Percentiles rank a stretch among this genome's conserved stretches.
These are phyloP conservation scores for Xylariales sp. DNA, from an alignment of 2,329 filamentous ascomycete genomes.

Conservation along the genomic window DNA sequence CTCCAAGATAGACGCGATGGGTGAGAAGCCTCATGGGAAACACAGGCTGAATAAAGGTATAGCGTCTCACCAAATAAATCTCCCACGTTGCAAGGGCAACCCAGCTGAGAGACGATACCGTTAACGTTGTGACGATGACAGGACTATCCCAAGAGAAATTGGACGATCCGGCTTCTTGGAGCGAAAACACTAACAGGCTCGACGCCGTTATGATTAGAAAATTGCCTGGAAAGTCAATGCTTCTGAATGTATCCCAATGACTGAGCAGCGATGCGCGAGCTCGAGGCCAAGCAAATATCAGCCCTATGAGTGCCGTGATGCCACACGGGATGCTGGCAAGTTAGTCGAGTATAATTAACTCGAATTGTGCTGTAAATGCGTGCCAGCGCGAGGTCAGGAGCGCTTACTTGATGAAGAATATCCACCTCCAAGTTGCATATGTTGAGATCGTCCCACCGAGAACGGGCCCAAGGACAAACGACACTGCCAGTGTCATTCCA, in stretches of 20 bases:
- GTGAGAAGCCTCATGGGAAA: conserved; percentile 46
- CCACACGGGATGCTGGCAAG: conserved; percentile 44
- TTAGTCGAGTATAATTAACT: conserved; percentile 9
- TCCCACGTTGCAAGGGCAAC: conserved; percentile 48
- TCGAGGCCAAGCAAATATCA: conserved; percentile 43
- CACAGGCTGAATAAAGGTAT: conserved; percentile 45
- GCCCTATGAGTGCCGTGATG: conserved; percentile 38
- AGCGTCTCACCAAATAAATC: conserved; percentile 34
- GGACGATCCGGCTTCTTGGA: conserved; percentile 53
- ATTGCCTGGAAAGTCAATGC: conserved; percentile 50
- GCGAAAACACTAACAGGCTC: conserved; percentile 48
- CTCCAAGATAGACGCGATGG: conserved; percentile 45
- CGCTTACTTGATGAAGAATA: conserved; percentile 58
- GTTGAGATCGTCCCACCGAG: conserved; percentile 52
- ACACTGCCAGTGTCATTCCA: conserved; percentile 50
- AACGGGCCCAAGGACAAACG: conserved; percentile 55
- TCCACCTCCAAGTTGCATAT: conserved; percentile 51
- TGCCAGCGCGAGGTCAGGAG: too few species aligned
- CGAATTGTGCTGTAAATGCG: too few species aligned
- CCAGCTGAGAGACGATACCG: conserved; percentile 43
- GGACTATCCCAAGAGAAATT: conserved; percentile 47
- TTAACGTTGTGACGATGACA: conserved; percentile 44
- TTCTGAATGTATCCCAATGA: conserved; percentile 37
- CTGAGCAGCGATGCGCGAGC: conserved; percentile 30
- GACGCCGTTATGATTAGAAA: conserved; percentile 46